Evolutionary conservation across 2,329 filamentous ascomycete genomes (phyloP).

Genomic region (Colletotrichum magnum): DNA sequence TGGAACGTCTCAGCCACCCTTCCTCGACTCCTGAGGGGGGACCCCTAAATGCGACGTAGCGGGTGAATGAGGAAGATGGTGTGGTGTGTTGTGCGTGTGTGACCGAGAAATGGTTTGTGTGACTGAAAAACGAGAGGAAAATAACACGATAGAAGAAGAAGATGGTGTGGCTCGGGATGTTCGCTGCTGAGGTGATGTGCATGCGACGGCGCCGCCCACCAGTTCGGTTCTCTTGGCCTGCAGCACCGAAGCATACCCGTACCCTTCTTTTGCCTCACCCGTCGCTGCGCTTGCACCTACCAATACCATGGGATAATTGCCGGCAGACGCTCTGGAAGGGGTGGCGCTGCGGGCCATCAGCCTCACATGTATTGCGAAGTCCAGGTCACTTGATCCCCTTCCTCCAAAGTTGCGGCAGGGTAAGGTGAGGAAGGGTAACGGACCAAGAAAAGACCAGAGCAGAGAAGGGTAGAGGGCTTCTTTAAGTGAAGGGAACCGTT

Average conservation of each 20-base stretch:
- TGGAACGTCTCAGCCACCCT: too few relatives aligned
- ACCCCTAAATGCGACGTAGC: too few relatives aligned
- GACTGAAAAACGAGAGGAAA: too few relatives aligned
- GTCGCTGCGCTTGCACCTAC: conserved; percentile 2
- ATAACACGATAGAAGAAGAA: too few relatives aligned
- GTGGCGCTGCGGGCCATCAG: conserved; percentile 14
- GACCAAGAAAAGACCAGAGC: neutral
- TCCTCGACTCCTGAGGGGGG: too few relatives aligned
- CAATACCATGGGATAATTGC: neutral
- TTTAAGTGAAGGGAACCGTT: conserved; percentile 20
- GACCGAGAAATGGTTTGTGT: too few relatives aligned
- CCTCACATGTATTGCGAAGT: conserved; percentile 14
- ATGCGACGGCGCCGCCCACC: neutral
- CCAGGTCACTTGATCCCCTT: conserved; percentile 20
- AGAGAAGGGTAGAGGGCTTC: neutral
- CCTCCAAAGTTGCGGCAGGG: conserved; percentile 15
- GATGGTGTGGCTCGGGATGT: neutral
- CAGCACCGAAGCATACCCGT: too few relatives aligned
- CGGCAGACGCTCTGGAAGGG: neutral
- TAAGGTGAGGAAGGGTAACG: conserved; percentile 30
- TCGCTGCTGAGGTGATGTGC: neutral
- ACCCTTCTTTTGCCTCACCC: neutral
- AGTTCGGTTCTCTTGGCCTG: conserved; percentile 4
- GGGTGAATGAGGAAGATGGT: too few relatives aligned
- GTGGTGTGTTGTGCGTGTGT: too few relatives aligned